Conservation (phyloP, 2,329 filamentous ascomycete genomes). For the Nemania diffusa region DNA sequence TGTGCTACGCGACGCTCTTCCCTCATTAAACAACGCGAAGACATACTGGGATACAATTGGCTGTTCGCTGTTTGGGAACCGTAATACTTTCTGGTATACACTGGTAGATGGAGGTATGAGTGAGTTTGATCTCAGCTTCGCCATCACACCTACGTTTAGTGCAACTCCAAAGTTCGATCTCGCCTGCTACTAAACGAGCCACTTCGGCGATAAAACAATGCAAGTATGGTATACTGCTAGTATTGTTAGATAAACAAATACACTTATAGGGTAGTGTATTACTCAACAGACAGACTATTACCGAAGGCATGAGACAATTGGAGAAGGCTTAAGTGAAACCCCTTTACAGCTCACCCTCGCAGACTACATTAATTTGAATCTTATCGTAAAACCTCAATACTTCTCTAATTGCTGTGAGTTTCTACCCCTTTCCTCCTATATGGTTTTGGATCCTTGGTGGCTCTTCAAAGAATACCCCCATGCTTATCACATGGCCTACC, state of each 20-base stretch:
- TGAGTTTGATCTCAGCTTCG: slow-evolving; percentile 46
- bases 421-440: no score
- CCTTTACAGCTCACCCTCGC: no score
- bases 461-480: no score
- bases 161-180: slow-evolving; percentile 43
- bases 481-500: no score
- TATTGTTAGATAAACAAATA: slow-evolving; percentile 10
- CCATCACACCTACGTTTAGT: slow-evolving; percentile 40
- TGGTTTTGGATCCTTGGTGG: no score
- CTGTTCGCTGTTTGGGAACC: slow-evolving; percentile 47
- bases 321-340: neutral
- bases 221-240: neutral
- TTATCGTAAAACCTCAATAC: no score
- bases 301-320: neutral
- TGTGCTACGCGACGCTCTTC: slow-evolving; percentile 42
- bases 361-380: no score
- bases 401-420: no score
- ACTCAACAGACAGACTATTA: neutral
- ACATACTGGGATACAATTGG: slow-evolving; percentile 49
- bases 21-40: slow-evolving; percentile 44
- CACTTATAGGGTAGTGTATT: slow-evolving; percentile 4
- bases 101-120: slow-evolving; percentile 61
- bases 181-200: slow-evolving; percentile 32
- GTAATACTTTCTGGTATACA: slow-evolving; percentile 64
- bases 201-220: neutral